phyloP scores from a whole-genome alignment of 2,329 filamentous ascomycete species.

The Talaromyces sp. region DNA sequence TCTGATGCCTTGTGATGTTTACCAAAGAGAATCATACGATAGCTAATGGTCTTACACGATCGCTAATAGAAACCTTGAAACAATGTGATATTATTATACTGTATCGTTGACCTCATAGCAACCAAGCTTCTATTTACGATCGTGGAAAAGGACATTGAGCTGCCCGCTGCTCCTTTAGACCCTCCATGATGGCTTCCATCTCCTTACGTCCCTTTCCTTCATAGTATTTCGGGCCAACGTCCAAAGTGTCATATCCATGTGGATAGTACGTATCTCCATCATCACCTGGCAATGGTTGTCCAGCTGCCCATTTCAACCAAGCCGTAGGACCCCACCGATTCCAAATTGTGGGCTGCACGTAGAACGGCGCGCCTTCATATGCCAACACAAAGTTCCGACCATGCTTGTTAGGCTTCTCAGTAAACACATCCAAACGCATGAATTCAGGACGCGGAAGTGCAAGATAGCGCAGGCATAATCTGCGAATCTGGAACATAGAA shows the following conservation, averaged over 20 bases:
- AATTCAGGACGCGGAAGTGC: conserved; percentile 59
- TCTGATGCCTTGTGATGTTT: conserved; percentile 3
- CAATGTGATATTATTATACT: too few species aligned
- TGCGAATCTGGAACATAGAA: conserved; percentile 54
- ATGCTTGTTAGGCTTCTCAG: conserved; percentile 55
- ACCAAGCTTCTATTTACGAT: not conserved
- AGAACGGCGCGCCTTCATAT: conserved; percentile 67
- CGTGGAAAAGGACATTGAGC: conserved; percentile 52
- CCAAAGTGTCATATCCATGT: conserved; percentile 54
- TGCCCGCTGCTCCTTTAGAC: conserved; percentile 45
- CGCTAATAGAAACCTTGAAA: conserved; percentile 1
- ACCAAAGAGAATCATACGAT: not conserved
- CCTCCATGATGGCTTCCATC: conserved; percentile 37
- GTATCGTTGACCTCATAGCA: too few species aligned
- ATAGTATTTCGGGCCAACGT: conserved; percentile 63
- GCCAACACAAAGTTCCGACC: conserved; percentile 55
- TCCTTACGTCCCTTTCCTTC: conserved; percentile 52
- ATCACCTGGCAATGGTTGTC: conserved; percentile 52
- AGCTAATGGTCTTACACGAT: conserved; percentile 4
- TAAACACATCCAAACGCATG: conserved; percentile 43
- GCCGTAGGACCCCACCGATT: conserved; percentile 64
- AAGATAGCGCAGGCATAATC: conserved; percentile 60
- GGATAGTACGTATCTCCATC: conserved; percentile 51
- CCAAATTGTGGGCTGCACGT: conserved; percentile 61
- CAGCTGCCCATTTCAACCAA: conserved; percentile 50